Conservation (phyloP, 2,329 filamentous ascomycete genomes). For the Epichloe elymi region DNA sequence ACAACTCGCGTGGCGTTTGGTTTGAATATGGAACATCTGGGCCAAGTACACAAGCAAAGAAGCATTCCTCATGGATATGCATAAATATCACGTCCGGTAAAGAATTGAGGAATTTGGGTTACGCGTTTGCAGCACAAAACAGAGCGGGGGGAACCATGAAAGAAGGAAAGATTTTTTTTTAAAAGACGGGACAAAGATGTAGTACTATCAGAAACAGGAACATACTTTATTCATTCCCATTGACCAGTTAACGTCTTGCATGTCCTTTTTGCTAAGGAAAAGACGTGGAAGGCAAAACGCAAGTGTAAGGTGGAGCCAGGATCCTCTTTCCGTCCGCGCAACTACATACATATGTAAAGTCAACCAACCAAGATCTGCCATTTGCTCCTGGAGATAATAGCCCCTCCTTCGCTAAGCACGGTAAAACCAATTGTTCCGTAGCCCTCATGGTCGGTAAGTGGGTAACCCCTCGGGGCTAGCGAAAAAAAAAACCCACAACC, state of each 20-base stretch:
- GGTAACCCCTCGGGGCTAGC: slow-evolving; percentile 20
- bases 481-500: slow-evolving; percentile 24
- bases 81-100: background rate
- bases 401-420: slow-evolving; percentile 10
- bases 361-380: background rate
- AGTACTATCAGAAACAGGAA: background rate
- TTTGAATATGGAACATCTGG: background rate
- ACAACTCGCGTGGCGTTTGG: background rate
- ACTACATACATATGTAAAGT: background rate
- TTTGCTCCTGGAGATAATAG: too few relatives aligned
- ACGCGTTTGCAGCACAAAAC: background rate
- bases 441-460: slow-evolving; percentile 19
- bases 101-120: background rate
- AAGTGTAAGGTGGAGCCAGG: background rate
- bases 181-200: background rate
- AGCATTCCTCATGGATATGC: background rate
- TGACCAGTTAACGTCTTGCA: background rate
- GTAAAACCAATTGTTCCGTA: slow-evolving; percentile 11
- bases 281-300: background rate
- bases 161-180: background rate
- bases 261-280: background rate
- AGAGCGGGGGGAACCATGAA: background rate
- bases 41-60: background rate
- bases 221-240: background rate
- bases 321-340: background rate